Evolutionary conservation across 176 grass and related monocot species (phyloP), one percentile per base, ranked within the genome.

Genomic region (Cenchrus americanus): DNA sequence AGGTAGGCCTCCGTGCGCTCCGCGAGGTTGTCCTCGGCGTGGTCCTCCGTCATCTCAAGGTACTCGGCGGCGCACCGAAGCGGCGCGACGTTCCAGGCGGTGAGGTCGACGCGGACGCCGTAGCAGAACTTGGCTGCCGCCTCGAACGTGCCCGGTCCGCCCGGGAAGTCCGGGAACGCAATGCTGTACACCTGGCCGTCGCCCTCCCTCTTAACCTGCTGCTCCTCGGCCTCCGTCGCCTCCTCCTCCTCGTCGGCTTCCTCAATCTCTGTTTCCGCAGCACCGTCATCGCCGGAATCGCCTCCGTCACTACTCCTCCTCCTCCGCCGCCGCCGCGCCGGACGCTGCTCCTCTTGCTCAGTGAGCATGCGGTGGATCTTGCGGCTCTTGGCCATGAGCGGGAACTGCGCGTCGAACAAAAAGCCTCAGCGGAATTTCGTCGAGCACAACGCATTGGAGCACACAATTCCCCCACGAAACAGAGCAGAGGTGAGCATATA

Each of bases 21-120:
- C 1, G 89, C 80, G 57, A 98, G 91, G 73, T 98, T 98, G 79
- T 89, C 96, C 83, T 92, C 93, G 18, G 65, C 37, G 73, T 95
- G 84, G 30, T 92, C 96, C 75, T 98, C 96, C 0, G 89, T 87
- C 96, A 98, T 95, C 84, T 95, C 89, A 17, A 98, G 87, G 86
- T 98, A 95, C 73, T 92, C 91, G 0, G 93, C 93, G 1, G 91
- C 96, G 83, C 96, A 98, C 27, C 87, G 96, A 18, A 98, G 69
- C 0, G 89, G 93, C 21, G 77, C 89, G 4, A 95, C 91, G 77
- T 92, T 98, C 89, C 93, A 98, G 26, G 93, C 66, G 10, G 80
- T 94, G 83, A 98, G 81, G 14, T 95, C 93, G 69, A 98, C 63
- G 57, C 94, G 94, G 70, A 95, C 93, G 86, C 93, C 93, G 57